Evolutionary conservation across 768 basidiomycete genomes (phyloP), one percentile per base, ranked within the genome.

Genomic region (Serendipita sp.): DNA sequence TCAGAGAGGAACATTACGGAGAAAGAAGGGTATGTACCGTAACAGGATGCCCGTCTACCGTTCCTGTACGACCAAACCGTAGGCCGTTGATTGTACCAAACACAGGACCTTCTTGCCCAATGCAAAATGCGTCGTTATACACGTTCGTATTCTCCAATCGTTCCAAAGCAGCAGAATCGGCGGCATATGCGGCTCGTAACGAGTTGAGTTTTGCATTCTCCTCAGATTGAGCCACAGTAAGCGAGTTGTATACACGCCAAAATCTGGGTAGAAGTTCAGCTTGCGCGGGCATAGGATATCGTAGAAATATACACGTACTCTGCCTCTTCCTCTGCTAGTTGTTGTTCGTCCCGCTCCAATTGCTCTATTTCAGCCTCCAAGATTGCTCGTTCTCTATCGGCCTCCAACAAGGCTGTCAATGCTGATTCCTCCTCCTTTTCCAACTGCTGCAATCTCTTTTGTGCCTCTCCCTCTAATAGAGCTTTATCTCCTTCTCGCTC

Each of bases 71-170:
- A 11, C 96, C 96, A 23, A 98, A 75, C 44, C 96, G 83, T 13
- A 99, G 79, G 2, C 92, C 92, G 70, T 98, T 98, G 74, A 99
- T 97, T n/a, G 95, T 98, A 1, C 92, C 96, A 70, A 98, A 92
- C 0, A 89, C 88, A 15, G 52, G 52, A 3, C 91, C 90, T 70
- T 95, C 92, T 67, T 93, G 91, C 2, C 92, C 91, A 68, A 95
- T 94, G 70, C 91, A 93, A 71, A 96, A 96, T 0, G 91, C 89
- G 70, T 96, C 92, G 66, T 92, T 92, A 76, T 95, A 95, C 28
- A 96, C 92, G 71, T 96, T 96, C 2, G 91, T 91, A 63, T 87
- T 82, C 71, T 92, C 88, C 10, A 96, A 79, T 73, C 89, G 88
- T 71, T 91, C 89, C 15, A 89, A 78, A 2, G 85, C 85, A 10